These are phyloP conservation scores for Nematodospora valgi DNA, from an alignment of 805 yeast genomes.

Conservation along the genomic window DNA sequence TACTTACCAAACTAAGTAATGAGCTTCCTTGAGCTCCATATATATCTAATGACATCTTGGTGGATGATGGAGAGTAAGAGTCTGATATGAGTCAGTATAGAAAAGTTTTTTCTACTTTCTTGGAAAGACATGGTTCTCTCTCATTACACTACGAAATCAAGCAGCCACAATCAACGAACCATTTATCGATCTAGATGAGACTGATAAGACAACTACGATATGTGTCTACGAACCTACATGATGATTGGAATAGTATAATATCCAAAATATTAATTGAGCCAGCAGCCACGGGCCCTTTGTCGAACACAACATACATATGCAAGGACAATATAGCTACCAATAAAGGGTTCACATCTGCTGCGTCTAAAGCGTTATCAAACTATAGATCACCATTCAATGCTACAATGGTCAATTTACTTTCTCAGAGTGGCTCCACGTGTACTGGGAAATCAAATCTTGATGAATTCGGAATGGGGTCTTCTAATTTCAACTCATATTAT, in stretches of 20 bases:
- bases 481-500: constrained; percentile 50
- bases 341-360: constrained; percentile 72
- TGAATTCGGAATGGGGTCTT: constrained; percentile 97
- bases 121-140: not conserved
- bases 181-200: too few species aligned
- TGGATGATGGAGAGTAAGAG: not conserved
- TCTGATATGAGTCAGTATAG: not conserved
- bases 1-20: constrained; percentile 31
- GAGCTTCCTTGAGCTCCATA: constrained; percentile 24
- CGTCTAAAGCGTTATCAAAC: constrained; percentile 56
- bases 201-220: too few species aligned
- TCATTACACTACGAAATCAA: not conserved
- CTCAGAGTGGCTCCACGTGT: constrained; percentile 46
- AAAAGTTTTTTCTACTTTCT: not conserved
- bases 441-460: constrained; percentile 90
- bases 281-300: not conserved
- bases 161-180: too few species aligned
- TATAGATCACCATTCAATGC: constrained; percentile 81
- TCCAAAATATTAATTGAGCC: not conserved
- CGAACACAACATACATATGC: constrained; percentile 15
- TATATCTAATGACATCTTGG: constrained; percentile 17
- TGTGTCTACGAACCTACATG: not conserved
- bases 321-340: constrained; percentile 79
- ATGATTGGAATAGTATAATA: constrained; percentile 4
- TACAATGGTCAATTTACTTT: constrained; percentile 60